Evolutionary conservation across 352 stramenopile species (phyloP).

Genomic region (Pythium rishiriense): DNA sequence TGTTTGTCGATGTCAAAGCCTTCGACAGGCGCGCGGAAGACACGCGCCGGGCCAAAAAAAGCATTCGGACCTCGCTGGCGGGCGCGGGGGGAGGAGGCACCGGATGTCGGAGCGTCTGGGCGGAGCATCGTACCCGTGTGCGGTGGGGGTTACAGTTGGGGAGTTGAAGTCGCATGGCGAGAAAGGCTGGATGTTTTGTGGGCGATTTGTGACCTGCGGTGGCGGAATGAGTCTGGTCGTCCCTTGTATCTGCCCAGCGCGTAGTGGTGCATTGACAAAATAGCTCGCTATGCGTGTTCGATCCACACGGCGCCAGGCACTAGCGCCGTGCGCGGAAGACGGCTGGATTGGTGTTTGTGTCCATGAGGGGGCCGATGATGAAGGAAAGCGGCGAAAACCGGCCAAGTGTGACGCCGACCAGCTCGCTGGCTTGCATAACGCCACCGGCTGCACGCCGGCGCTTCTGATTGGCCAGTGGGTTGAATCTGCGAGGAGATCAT

Average conservation of each 20-base stretch:
- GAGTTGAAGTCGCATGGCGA: neutral
- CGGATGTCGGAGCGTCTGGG: neutral
- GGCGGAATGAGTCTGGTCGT: neutral
- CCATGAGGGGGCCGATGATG: constrained; percentile 35
- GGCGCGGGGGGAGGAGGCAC: too few species aligned
- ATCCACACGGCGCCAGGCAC: neutral
- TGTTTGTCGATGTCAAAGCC: constrained; percentile 16
- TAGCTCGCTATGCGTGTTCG: neutral
- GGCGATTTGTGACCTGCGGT: neutral
- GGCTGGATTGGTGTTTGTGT: neutral
- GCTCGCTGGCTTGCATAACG: constrained; percentile 8
- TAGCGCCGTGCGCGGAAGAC: neutral
- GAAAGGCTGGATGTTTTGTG: too few species aligned
- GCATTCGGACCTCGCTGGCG: neutral
- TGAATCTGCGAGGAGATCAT: constrained; percentile 37
- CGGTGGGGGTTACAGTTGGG: neutral
- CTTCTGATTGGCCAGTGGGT: constrained; percentile 31
- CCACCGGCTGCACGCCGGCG: constrained; percentile 9
- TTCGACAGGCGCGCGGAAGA: neutral
- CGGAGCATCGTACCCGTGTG: neutral
- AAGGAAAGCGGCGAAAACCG: constrained; percentile 19
- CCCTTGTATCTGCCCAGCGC: too few species aligned
- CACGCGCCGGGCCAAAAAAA: neutral
- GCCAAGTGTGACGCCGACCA: constrained; percentile 19
- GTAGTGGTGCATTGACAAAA: neutral